phyloP scores from a whole-genome alignment of 139 green algal genomes.

The Zygnema circumcarinatum region DNA sequence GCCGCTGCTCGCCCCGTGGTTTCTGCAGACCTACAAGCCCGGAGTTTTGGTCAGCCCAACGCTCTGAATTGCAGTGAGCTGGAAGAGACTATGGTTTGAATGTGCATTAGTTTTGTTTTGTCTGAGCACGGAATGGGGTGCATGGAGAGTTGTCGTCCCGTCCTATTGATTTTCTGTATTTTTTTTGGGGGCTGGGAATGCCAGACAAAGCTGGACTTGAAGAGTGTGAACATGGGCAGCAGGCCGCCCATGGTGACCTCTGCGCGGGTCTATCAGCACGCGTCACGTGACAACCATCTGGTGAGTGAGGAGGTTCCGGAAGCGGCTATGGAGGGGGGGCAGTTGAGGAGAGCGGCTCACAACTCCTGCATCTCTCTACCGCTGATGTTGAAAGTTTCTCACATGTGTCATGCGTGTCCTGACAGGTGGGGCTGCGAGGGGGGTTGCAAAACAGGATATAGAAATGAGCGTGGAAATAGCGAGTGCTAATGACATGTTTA shows the following conservation, averaged over 20 bases:
- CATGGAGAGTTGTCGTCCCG: too few relatives aligned
- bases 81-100: too few relatives aligned
- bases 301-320: not conserved
- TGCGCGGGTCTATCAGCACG: conserved; percentile 5
- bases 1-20: conserved; percentile 38
- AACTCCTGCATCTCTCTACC: not conserved
- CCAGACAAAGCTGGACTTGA: conserved; percentile 38
- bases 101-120: too few relatives aligned
- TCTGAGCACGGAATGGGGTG: too few relatives aligned
- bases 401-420: too few relatives aligned
- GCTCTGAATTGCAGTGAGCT: too few relatives aligned
- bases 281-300: not conserved
- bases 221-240: conserved; percentile 3
- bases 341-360: not conserved
- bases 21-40: conserved; percentile 43
- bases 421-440: conserved; percentile 10
- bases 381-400: too few relatives aligned
- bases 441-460: conserved; percentile 23
- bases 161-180: too few relatives aligned
- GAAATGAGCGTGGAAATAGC: conserved; percentile 42
- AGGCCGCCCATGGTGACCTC: not conserved
- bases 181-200: too few relatives aligned
- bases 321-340: not conserved
- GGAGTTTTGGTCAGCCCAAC: not conserved
- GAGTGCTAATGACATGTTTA: conserved; percentile 27